phyloP scores from a whole-genome alignment of 805 yeast genomes.

The Kluyveromyces dobzhanskii region DNA sequence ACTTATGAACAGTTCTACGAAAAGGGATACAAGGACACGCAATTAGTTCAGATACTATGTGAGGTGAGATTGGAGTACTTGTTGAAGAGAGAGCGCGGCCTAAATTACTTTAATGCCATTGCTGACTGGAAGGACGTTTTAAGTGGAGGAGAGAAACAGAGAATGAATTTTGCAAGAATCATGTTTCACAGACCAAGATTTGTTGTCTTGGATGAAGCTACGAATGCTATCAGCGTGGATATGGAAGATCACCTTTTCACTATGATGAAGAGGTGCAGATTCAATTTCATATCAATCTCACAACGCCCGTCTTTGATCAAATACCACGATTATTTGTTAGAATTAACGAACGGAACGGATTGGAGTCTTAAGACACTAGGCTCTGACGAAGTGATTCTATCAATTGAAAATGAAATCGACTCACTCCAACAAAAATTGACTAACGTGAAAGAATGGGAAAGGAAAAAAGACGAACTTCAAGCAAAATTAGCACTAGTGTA shows the following conservation, averaged over 20 bases:
- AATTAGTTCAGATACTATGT: conserved; percentile 54
- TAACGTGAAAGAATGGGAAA: conserved; percentile 50
- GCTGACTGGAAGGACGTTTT: conserved; percentile 85
- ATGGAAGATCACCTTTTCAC: conserved; percentile 84
- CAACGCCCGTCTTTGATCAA: conserved; percentile 79
- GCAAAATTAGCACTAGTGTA: conserved; percentile 34
- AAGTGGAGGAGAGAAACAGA: conserved; percentile 94
- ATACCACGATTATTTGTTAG: conserved; percentile 72
- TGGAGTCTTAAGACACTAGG: conserved; percentile 62
- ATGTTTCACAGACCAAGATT: conserved; percentile 73
- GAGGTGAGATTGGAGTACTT: conserved; percentile 79
- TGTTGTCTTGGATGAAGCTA: conserved; percentile 86
- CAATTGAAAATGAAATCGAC: conserved; percentile 69
- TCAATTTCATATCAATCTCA: conserved; percentile 72
- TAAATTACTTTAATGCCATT: conserved; percentile 35
- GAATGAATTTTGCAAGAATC: conserved; percentile 80
- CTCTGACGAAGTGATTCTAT: conserved; percentile 53
- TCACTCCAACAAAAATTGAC: conserved; percentile 53
- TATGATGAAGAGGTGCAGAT: conserved; percentile 54
- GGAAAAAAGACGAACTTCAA: conserved; percentile 52
- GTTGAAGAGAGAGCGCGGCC: conserved; percentile 52
- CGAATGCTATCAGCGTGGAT: conserved; percentile 85
- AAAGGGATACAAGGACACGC: conserved; percentile 61
- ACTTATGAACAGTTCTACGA: conserved; percentile 70
- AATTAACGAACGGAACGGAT: conserved; percentile 48